Base-by-base conservation (phyloP, 768 basidiomycete species). In the Austroboletus eburneus region DNA sequence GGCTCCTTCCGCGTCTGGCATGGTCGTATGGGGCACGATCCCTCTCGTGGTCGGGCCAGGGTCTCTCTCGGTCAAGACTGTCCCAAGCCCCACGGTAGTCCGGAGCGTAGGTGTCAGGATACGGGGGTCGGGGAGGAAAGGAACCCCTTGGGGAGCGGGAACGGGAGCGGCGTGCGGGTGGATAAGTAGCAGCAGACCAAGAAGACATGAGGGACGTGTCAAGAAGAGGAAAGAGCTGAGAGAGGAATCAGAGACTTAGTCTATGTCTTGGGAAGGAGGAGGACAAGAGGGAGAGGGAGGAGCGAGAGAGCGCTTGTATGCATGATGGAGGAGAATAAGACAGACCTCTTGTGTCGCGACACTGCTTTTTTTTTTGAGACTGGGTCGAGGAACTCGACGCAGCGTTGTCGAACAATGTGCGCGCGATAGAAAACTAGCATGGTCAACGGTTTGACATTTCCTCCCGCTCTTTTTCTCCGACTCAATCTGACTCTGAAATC, bases 331-430 rank as follows among this genome's bases (percentile, higher is more conserved):
- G 57, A 82, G 63, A 65, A 64, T 61, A 83, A 83, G 78, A 91
- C 87, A 87, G 87, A 91, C 87, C 87, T 91, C 86, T 85, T 81
- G 76, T 73, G 69, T 67, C 72, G 71, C 73, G 70, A 71, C 68
- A 73, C 72, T 63, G 62, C 50, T 55, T 51, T 61, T 56, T n/a
- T n/a, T 59, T 66, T 66, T 68, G 57, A 58, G 73, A 52, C 61
- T 43, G 50, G 34, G 52, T 52, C 59, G 48, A 57, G 46, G 25
- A 55, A 50, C 51, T 56, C 63, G 63, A 69, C 68, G 66, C 63
- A 67, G 62, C 64, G 68, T 63, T 68, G 67, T 59, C 58, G 61
- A 53, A 65, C 61, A 66, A 64, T 69, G 70, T 80, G 79, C 76
- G 81, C 80, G 83, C 81, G 81, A 82, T 81, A 55, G 54, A 62